Base-by-base conservation (phyloP, 2,329 filamentous ascomycete genomes). In the Fusarium sp. region DNA sequence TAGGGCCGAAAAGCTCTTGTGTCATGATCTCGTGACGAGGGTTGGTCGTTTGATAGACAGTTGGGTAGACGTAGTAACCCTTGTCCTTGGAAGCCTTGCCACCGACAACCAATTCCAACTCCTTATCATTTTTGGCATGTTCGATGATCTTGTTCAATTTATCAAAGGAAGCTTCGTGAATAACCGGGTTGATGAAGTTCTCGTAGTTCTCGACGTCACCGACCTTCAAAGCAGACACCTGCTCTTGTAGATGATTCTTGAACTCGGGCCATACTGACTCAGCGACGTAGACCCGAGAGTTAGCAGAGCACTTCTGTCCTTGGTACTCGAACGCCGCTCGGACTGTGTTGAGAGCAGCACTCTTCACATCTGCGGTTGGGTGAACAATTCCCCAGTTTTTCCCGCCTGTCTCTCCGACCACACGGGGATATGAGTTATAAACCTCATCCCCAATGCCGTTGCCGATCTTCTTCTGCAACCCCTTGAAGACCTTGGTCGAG, bases 301-400 rank as follows among this genome's bases (percentile, higher is more conserved):
- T 71, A 2, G 71, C 71, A 0, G 70, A 73, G 12, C 71, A 74
- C 47, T 74, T 74, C 7, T 73, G 71, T 1, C 71, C 71, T 17
- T 74, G 71, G 7, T 74, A 74, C 31, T 73, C 71, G 8, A 74
- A 74, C 0, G 71, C 55, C 0, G 70, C 71, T 4, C 71, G 49
- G 9, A 74, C 64, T 3, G 71, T 71, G 46, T 73, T 71, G 1
- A 69, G 49, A 1, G 71, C 68, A 3, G 71, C 71, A 7, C 62
- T 74, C 58, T 73, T 71, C 25, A 74, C 22, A 7, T 73, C 62
- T 15, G 71, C 68, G 0, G 68, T 63, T 11, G 70, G 41, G 14
- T 87, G 86, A 41, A 88, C 69, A 22, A 88, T 76, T 44, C 86
- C 84, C 80, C 87, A 87, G 77, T 87, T 87, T 82, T 87, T 87